These are phyloP conservation scores for Alternaria arbusti DNA, from an alignment of 2,329 filamentous ascomycete genomes.

Conservation along the genomic window DNA sequence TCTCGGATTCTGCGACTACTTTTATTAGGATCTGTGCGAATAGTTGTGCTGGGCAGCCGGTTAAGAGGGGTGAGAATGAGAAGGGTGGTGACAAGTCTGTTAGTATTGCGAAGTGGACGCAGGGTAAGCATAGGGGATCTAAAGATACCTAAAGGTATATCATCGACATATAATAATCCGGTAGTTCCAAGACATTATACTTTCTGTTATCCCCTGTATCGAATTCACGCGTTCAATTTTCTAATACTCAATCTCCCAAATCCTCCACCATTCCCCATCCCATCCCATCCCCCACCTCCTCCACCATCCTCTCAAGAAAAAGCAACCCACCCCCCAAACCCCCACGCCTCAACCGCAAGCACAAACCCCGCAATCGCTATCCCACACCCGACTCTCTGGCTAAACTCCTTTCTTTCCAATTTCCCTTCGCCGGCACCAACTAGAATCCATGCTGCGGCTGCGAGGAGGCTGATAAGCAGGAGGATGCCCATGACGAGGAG, in stretches of 20 bases:
- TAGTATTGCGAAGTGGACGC: not conserved
- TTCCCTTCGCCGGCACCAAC: not conserved
- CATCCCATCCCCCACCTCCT: not conserved
- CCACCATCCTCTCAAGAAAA: not conserved
- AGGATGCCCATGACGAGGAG: slow-evolving; percentile 17
- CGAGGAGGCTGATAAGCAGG: slow-evolving; percentile 21
- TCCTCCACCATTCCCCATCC: too few relatives aligned
- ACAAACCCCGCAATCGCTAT: not conserved
- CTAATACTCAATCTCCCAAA: too few relatives aligned
- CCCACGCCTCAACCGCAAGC: not conserved
- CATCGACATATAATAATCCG: not conserved
- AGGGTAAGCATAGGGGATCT: not conserved
- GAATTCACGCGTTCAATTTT: too few relatives aligned
- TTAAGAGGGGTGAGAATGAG: not conserved
- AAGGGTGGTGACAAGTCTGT: not conserved
- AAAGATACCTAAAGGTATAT: not conserved
- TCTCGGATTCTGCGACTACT: not conserved
- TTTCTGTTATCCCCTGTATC: not conserved
- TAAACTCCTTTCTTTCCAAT: not conserved
- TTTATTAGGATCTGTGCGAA: not conserved
- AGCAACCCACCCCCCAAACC: not conserved
- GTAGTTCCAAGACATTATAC: not conserved
- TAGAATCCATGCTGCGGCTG: slow-evolving; percentile 15
- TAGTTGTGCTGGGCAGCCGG: not conserved
- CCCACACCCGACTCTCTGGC: not conserved